Evolutionary conservation across 805 yeast genomes (phyloP), one percentile per base, ranked within the genome.

Genomic region (Jamesozyma jinghongensis): DNA sequence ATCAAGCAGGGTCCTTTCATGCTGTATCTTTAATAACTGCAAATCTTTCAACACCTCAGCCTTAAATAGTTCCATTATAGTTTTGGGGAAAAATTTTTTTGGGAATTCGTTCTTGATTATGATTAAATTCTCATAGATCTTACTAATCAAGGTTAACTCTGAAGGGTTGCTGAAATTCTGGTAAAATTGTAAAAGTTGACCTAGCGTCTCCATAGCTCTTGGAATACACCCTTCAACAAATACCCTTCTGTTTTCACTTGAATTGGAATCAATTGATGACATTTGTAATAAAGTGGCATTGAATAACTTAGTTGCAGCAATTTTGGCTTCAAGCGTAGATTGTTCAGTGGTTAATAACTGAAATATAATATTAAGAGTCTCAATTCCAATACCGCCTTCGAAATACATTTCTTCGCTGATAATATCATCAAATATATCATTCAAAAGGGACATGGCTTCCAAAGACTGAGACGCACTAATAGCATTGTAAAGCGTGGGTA

Each of bases 341-440:
- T 56, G 56, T 19, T 52, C 14, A 19, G 20, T 40, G 6, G 34
- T 39, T 25, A 77, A 53, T 22, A 78, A 52, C 33, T 56, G 54
- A 31, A 69, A 61, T 40, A 83, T 69, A 30, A 77, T 73, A 26
- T 67, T 59, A 31, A 79, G 65, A 0, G 84, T 69, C 32, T 68
- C 68, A 16, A 57, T 46, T 2, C 88, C 90, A 32, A 81, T 70
- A 2, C 83, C 84, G 10, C 76, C 81, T 40, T 76, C 81, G 68
- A 87, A 84, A 56, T 88, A 90, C 59, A 85, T 90, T 28, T 80
- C 86, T 43, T 86, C 95, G 2, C 90, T 74, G 25, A 92, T 76
- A 38, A 87, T 69, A 53, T 92, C 97, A 53, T 84, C 92, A 46
- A 87, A 80, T 19, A 92, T 68, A 45, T 90, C 97, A 49, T 73